Conservation (phyloP, 495 filamentous ascomycete species). For the Lophiostoma macrostomum region DNA sequence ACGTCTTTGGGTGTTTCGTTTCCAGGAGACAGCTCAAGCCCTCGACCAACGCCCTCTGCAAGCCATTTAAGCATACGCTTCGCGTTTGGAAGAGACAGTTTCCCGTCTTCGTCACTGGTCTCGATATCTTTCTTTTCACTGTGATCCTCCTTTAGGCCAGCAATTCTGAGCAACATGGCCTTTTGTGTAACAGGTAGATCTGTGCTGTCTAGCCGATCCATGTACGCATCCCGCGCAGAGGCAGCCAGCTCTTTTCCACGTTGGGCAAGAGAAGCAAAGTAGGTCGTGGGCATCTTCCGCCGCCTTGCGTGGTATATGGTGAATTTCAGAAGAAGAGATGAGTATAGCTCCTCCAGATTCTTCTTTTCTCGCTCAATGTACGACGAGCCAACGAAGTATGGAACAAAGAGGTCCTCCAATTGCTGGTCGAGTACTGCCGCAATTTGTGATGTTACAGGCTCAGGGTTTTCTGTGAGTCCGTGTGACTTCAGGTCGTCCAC, state of each 20-base stretch:
- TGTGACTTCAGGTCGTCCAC: constrained; percentile 93
- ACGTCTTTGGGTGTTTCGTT: constrained; percentile 94
- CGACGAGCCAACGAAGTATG: constrained; percentile 87
- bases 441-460: constrained; percentile 82
- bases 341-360: constrained; percentile 87
- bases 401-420: constrained; percentile 92
- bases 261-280: constrained; percentile 85
- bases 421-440: constrained; percentile 88
- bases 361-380: constrained; percentile 93
- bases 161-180: constrained; percentile 78
- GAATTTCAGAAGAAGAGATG: constrained; percentile 91
- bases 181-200: constrained; percentile 82
- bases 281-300: constrained; percentile 78
- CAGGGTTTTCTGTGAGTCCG: constrained; percentile 91
- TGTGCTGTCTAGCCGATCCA: constrained; percentile 77
- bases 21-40: constrained; percentile 79
- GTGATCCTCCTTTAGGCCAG: constrained; percentile 61
- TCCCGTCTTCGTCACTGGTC: constrained; percentile 82
- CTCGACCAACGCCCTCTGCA: constrained; percentile 90
- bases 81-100: constrained; percentile 74
- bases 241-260: constrained; percentile 78
- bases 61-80: constrained; percentile 98
- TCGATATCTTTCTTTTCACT: constrained; percentile 67
- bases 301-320: constrained; percentile 84
- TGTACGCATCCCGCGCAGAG: constrained; percentile 78